Percentiles rank a stretch among this genome's conserved stretches.
These are phyloP conservation scores for Lentinus brumalis DNA, from an alignment of 768 basidiomycete species.

Conservation along the genomic window DNA sequence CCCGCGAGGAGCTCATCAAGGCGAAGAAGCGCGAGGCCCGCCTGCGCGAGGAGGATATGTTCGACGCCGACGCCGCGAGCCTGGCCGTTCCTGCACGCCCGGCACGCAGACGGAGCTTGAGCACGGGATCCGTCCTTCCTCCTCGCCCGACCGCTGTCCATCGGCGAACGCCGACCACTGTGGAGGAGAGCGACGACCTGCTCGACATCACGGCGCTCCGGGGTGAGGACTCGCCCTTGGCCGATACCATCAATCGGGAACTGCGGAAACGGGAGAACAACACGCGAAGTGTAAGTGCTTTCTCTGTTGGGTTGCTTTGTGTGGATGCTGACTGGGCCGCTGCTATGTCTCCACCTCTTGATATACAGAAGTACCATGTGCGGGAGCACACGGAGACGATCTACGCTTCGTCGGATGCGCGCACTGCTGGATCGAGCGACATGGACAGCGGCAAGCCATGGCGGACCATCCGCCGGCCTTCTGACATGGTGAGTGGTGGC, in stretches of 20 bases:
- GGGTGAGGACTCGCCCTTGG: constrained; percentile 55
- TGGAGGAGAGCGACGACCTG: constrained; percentile 29
- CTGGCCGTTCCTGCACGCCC: constrained; percentile 41
- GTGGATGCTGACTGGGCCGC: neutral
- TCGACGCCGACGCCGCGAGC: constrained; percentile 14
- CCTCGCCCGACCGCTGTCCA: constrained; percentile 29
- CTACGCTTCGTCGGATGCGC: constrained; percentile 70
- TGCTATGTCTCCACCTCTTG: no score
- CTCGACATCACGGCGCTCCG: constrained; percentile 42
- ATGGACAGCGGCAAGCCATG: constrained; percentile 82
- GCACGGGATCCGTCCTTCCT: constrained; percentile 54
- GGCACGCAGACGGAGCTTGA: constrained; percentile 70
- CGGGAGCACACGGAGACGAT: constrained; percentile 77
- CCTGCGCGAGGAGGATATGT: constrained; percentile 52
- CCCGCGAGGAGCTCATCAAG: constrained; percentile 67
- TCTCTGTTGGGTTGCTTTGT: neutral
- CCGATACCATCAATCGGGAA: constrained; percentile 74
- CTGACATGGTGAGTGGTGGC: constrained; percentile 77
- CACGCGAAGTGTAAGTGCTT: constrained; percentile 45
- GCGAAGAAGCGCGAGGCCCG: constrained; percentile 69
- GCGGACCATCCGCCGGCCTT: constrained; percentile 84
- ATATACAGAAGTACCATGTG: constrained; percentile 72
- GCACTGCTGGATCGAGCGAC: constrained; percentile 76
- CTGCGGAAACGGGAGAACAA: constrained; percentile 56
- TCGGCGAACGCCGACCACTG: constrained; percentile 22